phyloP scores from a whole-genome alignment of 352 stramenopile genomes.

The Phytopythium delawarense region DNA sequence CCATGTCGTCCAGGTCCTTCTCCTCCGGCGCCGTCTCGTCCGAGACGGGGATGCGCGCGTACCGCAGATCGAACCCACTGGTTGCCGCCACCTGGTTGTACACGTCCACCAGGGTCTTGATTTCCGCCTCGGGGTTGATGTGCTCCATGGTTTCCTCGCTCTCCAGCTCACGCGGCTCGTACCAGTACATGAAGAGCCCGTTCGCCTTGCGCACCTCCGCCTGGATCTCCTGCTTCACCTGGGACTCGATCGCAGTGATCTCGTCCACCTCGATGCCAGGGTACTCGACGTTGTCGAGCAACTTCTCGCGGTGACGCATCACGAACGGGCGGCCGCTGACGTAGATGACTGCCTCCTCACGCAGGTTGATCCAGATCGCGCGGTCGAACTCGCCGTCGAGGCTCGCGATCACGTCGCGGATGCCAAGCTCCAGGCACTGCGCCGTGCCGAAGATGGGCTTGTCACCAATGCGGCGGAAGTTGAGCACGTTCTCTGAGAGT shows the following conservation, averaged over 20 bases:
- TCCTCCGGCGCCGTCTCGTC: slow-evolving; percentile 89
- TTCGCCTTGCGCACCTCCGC: slow-evolving; percentile 65
- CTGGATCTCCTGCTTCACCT: slow-evolving; percentile 86
- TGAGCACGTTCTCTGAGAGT: slow-evolving; percentile 70
- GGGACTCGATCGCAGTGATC: slow-evolving; percentile 77
- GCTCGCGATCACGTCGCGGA: slow-evolving; percentile 60
- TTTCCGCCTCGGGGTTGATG: slow-evolving; percentile 60
- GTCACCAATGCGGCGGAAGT: slow-evolving; percentile 77
- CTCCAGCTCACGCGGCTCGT: slow-evolving; percentile 67
- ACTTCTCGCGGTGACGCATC: slow-evolving; percentile 70
- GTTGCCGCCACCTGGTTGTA: slow-evolving; percentile 51
- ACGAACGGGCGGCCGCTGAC: slow-evolving; percentile 83
- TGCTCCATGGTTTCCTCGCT: slow-evolving; percentile 86
- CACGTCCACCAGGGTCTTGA: slow-evolving; percentile 75
- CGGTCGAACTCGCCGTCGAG: slow-evolving; percentile 53
- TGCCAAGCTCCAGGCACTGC: slow-evolving; percentile 71
- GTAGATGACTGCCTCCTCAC: slow-evolving; percentile 91
- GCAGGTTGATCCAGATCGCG: slow-evolving; percentile 89
- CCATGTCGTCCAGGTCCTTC: slow-evolving; percentile 88
- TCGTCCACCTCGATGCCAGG: slow-evolving; percentile 88
- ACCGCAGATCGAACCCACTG: slow-evolving; percentile 61
- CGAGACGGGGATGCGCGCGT: slow-evolving; percentile 84
- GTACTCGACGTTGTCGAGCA: slow-evolving; percentile 88
- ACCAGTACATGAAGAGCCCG: slow-evolving; percentile 83
- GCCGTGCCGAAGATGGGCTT: slow-evolving; percentile 86